Evolutionary conservation across 768 basidiomycete species (phyloP).

Genomic region (Dendrothele bispora): DNA sequence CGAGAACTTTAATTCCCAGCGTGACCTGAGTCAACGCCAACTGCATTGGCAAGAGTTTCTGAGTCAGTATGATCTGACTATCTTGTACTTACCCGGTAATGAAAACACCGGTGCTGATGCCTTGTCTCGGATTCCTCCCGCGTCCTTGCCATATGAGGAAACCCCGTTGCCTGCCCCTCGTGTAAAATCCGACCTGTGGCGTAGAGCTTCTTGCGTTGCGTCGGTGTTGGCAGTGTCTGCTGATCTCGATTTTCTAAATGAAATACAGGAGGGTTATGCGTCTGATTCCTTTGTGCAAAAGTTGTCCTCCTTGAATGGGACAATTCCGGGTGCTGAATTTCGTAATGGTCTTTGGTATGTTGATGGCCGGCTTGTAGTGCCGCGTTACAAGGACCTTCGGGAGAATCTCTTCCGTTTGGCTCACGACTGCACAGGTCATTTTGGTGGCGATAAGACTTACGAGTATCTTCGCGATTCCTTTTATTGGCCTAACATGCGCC

Average conservation of each 20-base stretch:
- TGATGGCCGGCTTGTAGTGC: background rate
- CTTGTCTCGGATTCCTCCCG: conserved; percentile 24
- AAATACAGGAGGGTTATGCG: background rate
- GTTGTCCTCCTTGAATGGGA: background rate
- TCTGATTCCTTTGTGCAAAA: background rate
- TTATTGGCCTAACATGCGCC: conserved; percentile 20
- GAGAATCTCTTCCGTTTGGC: background rate
- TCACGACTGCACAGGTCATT: background rate
- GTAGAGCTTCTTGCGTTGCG: background rate
- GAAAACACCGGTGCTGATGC: conserved; percentile 33
- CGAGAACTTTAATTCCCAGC: conserved; percentile 25
- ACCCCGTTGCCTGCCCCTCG: background rate
- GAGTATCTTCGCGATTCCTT: conserved; percentile 5
- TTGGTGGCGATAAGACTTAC: conserved; percentile 15
- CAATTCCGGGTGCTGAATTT: background rate
- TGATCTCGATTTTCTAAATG: background rate
- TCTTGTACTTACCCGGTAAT: conserved; percentile 32
- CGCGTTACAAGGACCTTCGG: background rate
- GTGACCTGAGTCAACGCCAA: conserved; percentile 24
- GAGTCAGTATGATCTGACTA: conserved; percentile 29
- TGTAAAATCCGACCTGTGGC: too few species aligned
- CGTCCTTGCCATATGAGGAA: too few species aligned
- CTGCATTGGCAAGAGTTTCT: conserved; percentile 27
- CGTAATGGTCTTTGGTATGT: conserved; percentile 1
- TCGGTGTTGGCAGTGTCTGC: background rate